Evolutionary conservation across 1,284 basidiomycete species (phyloP), one percentile per base, ranked within the genome.

Genomic region (Apiotrichum laibachii): DNA sequence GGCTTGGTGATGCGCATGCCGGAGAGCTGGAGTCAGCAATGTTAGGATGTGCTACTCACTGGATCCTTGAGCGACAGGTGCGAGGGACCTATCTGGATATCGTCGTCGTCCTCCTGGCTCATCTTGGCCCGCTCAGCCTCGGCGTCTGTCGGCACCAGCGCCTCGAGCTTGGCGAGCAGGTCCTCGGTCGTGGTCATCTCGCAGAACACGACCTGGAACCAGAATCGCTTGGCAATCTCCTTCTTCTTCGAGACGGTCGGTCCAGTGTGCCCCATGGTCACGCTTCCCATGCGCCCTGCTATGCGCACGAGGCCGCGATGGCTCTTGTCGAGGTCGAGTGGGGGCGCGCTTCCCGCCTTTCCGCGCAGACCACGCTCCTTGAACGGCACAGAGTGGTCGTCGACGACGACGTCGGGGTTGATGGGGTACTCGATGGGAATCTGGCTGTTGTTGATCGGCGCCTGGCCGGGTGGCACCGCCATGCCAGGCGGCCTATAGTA

Each of bases 281-380:
- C 80, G 34, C 84, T 84, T 69, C 90, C 92, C 59, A 80, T 77
- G 31, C 82, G 77, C 19, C 75, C 78, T 0, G 80, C 76, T 45
- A 74, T 76, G 33, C 82, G 74, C 57, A 84, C 81, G 9, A 87
- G 77, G 52, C 82, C 65, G 10, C 63, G 62, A 1, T 60, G 52
- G n/a, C 62, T 72, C 73, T 84, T 86, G 42, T 84, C 84, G 42
- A 97, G 77, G 72, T 95, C 88, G 12, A 92, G 88, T 1, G 93
- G 93, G 19, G 93, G 92, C 1, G 93, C 90, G 53, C 91, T 96
- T 0, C 93, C 93, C n/a, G 92, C 88, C 71, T 92, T 95, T 78
- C 96, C 96, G 82, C 96, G 94, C 68, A 97, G 79, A 2, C 94
- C 94, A 72, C 92, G 91, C 66, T 92, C 79, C 74, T 89, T 94